Evolutionary conservation across 805 yeast species (phyloP), one percentile per base, ranked within the genome.

Genomic region (Kluyveromyces wickerhamii): DNA sequence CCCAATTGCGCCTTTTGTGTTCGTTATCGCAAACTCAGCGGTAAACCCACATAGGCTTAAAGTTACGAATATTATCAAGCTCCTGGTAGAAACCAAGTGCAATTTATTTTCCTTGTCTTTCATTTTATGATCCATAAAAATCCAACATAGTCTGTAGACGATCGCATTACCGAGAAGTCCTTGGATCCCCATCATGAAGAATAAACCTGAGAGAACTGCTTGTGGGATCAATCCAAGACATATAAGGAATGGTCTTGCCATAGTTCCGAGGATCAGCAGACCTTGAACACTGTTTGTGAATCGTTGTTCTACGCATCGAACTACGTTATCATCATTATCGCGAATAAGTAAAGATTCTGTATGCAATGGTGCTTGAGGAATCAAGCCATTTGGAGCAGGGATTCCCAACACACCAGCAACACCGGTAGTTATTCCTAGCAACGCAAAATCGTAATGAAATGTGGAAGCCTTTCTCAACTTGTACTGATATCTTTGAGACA

Each of bases 361-460:
- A 48, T 89, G 98, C 22, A 92, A 54, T 2, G 97, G 97, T 0
- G 98, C 97, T 57, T 89, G 98, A 1, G 98, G 98, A 28, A 89
- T 89, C 21, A 89, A 65, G 0, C 98, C 98, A 59, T 92, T 92
- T 0, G 97, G 97, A 2, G 96, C 87, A 0, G 97, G 98, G 2
- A 92, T 68, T 0, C 97, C 98, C 8, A 89, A 51, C 1, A 89
- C 58, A 0, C 97, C 97, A 3, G 95, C 68, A 1, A 89, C 57
- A 0, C 95, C 94, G 0, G 97, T 92, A 4, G 88, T 80, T 6
- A 85, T 52, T 0, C 97, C 97, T 22, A 89, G 63, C 16, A 92
- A 60, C 26, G 81, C 70, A 50, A 88, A 82, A 59, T 89, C 98
- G 77, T 86, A 92, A 59, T 92, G 97, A 58, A 92, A 92, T 0